A percentile compares a stretch with the other conserved stretches of the same genome.
These are phyloP conservation scores for Chlorella sorokiniana DNA, from an alignment of 139 green algal species.

Conservation along the genomic window DNA sequence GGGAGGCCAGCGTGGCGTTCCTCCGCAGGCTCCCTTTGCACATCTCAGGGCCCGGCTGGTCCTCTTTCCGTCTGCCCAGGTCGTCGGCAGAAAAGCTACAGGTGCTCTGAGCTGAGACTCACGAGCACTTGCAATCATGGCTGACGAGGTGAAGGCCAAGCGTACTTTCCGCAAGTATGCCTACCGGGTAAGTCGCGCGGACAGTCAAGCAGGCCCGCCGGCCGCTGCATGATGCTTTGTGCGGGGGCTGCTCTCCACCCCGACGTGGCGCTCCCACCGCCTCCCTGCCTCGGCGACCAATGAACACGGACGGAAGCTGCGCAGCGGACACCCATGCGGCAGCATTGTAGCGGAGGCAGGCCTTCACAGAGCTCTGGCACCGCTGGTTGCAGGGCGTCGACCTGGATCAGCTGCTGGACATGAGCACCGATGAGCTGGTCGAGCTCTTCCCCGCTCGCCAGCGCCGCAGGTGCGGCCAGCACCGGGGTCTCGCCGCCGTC, in stretches of 20 bases:
- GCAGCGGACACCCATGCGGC: not conserved
- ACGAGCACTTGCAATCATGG: constrained; percentile 35
- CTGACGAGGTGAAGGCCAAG: constrained; percentile 54
- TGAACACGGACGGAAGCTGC: too few species aligned
- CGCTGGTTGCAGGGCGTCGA: constrained; percentile 73
- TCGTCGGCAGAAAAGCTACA: not conserved
- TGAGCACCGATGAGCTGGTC: constrained; percentile 91
- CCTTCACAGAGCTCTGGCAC: not conserved
- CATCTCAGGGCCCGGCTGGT: not conserved
- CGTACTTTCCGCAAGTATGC: constrained; percentile 92
- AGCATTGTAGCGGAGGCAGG: not conserved
- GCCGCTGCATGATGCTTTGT: not conserved
- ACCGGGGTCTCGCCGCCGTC: too few species aligned
- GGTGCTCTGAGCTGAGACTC: not conserved
- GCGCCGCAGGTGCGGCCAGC: constrained; percentile 59
- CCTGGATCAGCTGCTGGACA: constrained; percentile 98
- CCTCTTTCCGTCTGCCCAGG: not conserved
- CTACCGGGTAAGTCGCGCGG: constrained; percentile 65
- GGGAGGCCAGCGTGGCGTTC: too few species aligned
- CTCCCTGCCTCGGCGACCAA: too few species aligned
- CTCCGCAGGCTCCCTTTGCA: not conserved
- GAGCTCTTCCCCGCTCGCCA: constrained; percentile 81
- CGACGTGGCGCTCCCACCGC: not conserved
- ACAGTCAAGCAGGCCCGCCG: too few species aligned
- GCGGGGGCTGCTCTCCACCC: too few species aligned